Evolutionary conservation across 2,329 filamentous ascomycete genomes (phyloP).

Genomic region (Aspergillus melleus): DNA sequence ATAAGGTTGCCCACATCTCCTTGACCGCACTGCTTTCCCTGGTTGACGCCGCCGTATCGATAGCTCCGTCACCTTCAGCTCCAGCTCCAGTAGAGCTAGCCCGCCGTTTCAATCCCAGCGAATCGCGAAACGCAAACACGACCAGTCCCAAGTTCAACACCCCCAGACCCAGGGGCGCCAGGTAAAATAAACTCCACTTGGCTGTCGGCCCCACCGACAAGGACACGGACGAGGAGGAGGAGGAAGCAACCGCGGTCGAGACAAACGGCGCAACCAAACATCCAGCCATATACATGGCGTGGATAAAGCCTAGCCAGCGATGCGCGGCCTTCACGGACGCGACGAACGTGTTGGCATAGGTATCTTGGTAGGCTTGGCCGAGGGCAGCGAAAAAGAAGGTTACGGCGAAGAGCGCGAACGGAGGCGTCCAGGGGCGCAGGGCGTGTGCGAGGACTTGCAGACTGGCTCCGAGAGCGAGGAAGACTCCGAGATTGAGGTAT

Average conservation of each 20-base stretch:
- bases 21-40: slow-evolving; percentile 11
- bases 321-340: slow-evolving; percentile 54
- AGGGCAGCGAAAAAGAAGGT: slow-evolving; percentile 61
- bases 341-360: slow-evolving; percentile 64
- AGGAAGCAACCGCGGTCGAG: slow-evolving; percentile 50
- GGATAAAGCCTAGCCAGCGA: slow-evolving; percentile 63
- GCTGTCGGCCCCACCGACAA: slow-evolving; percentile 28
- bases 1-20: slow-evolving; percentile 28
- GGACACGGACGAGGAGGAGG: too few relatives aligned
- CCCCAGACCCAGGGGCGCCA: slow-evolving; percentile 55
- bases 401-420: slow-evolving; percentile 57
- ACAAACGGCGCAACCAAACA: slow-evolving; percentile 59
- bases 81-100: too few relatives aligned
- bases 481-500: slow-evolving; percentile 56
- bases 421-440: slow-evolving; percentile 57
- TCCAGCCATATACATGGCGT: slow-evolving; percentile 61
- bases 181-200: slow-evolving; percentile 59
- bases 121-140: slow-evolving; percentile 51
- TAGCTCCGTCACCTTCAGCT: background rate
- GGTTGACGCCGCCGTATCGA: background rate
- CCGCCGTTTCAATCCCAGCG: slow-evolving; percentile 7
- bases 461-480: slow-evolving; percentile 57
- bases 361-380: slow-evolving; percentile 65
- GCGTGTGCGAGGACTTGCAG: slow-evolving; percentile 51
- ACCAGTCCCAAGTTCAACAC: slow-evolving; percentile 53